Conservation (phyloP, 2,329 filamentous ascomycete species). For the Neurospora crassa region DNA sequence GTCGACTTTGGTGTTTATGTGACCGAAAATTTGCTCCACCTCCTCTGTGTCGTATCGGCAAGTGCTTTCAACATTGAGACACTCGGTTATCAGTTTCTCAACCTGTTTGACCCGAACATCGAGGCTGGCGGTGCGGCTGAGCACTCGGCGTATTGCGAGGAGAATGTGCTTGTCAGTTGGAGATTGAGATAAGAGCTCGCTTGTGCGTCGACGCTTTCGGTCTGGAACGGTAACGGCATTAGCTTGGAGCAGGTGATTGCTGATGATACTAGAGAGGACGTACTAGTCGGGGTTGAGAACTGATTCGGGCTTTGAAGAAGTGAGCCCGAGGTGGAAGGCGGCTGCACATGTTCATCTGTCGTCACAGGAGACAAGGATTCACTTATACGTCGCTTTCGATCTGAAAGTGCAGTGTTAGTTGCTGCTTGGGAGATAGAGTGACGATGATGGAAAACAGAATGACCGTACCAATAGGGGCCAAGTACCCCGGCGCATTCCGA, state of each 20-base stretch:
- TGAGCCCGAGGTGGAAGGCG: not conserved
- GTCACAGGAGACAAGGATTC: not conserved
- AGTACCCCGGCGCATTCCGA: not conserved
- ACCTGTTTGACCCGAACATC: slow-evolving; percentile 2
- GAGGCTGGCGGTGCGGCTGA: not conserved
- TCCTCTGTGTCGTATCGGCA: not conserved
- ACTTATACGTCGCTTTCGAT: not conserved
- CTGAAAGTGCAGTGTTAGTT: not conserved
- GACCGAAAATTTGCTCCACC: not conserved
- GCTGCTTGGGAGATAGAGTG: not conserved
- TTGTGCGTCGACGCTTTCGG: not conserved
- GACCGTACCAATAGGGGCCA: not conserved
- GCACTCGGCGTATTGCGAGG: not conserved
- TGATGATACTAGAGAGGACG: not conserved
- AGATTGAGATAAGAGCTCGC: not conserved
- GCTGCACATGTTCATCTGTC: not conserved
- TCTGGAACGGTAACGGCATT: not conserved
- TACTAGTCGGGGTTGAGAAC: not conserved
- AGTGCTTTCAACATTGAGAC: not conserved
- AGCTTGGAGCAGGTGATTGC: not conserved
- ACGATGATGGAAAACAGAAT: not conserved
- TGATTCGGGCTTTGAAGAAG: not conserved
- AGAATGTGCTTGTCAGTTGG: not conserved
- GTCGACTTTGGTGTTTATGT: not conserved
- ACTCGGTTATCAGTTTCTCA: slow-evolving; percentile 1